phyloP scores from a whole-genome alignment of 2,329 filamentous ascomycete species.

The Amesomyces nigricolor region DNA sequence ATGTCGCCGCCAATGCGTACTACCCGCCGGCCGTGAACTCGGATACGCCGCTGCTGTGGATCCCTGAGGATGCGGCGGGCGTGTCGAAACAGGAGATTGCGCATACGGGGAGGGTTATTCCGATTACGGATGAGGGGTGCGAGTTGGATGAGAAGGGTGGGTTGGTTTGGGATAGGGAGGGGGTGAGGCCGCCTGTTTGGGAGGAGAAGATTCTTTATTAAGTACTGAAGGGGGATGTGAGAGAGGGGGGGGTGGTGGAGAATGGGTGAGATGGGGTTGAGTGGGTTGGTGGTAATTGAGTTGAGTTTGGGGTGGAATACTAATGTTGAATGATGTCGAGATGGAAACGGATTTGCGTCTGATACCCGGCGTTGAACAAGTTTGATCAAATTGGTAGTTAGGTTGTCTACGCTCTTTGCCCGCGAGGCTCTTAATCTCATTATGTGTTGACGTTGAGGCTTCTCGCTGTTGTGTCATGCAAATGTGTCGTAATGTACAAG shows the following conservation, averaged over 20 bases:
- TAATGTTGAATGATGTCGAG: background rate
- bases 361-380: background rate
- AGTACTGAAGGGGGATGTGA: background rate
- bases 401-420: background rate
- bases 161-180: slow-evolving; percentile 33
- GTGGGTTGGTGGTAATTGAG: too few relatives aligned
- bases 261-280: too few relatives aligned
- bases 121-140: slow-evolving; percentile 75
- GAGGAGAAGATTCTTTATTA: slow-evolving; percentile 34
- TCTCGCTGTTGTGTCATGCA: too few relatives aligned
- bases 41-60: slow-evolving; percentile 69
- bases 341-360: background rate
- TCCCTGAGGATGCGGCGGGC: slow-evolving; percentile 68
- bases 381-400: background rate
- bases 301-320: too few relatives aligned
- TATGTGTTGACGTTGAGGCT: too few relatives aligned
- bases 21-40: slow-evolving; percentile 64
- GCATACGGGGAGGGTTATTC: slow-evolving; percentile 65
- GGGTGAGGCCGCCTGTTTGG: slow-evolving; percentile 33
- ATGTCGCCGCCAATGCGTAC: slow-evolving; percentile 63
- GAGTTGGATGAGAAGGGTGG: slow-evolving; percentile 59
- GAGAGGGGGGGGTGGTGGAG: background rate
- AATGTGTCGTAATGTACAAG: too few relatives aligned
- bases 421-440: background rate
- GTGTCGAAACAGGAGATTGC: slow-evolving; percentile 72